Percentiles rank a stretch among this genome's conserved stretches.
These are phyloP conservation scores for Ceratobasidium sp. DNA, from an alignment of 1,284 basidiomycete species.

Conservation along the genomic window DNA sequence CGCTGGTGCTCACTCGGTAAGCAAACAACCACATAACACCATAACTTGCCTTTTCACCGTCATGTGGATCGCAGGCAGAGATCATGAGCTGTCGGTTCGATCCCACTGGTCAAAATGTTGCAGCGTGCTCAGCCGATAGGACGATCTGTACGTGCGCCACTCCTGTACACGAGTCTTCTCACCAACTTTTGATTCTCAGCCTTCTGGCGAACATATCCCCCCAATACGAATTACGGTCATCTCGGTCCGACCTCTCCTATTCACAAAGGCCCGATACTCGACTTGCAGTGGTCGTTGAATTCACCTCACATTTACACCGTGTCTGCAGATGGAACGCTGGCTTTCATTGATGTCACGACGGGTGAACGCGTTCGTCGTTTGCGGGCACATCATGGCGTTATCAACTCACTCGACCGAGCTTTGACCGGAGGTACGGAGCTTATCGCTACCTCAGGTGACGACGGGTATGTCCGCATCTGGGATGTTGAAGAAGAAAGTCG, in stretches of 20 bases:
- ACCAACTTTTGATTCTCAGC: conserved; percentile 58
- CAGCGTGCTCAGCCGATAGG: conserved; percentile 82
- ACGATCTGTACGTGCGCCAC: conserved; percentile 70
- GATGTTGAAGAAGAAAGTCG: conserved; percentile 79
- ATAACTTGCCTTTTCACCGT: background rate
- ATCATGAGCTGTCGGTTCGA: conserved; percentile 83
- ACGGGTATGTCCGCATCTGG: conserved; percentile 89
- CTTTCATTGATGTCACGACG: conserved; percentile 76
- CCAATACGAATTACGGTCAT: conserved; percentile 84
- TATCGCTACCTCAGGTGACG: conserved; percentile 85
- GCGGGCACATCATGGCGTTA: conserved; percentile 86
- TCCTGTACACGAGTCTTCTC: conserved; percentile 19
- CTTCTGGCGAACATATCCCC: conserved; percentile 81
- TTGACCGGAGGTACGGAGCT: conserved; percentile 85
- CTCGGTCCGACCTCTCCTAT: conserved; percentile 63
- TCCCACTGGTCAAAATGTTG: conserved; percentile 82
- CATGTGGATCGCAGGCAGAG: conserved; percentile 64
- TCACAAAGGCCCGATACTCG: conserved; percentile 81
- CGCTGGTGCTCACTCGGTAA: conserved; percentile 76
- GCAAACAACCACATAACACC: conserved; percentile 47
- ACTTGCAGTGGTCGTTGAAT: conserved; percentile 82
- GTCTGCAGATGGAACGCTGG: conserved; percentile 84
- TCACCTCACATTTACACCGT: conserved; percentile 79
- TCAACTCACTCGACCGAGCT: conserved; percentile 87
- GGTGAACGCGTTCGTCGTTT: conserved; percentile 80